These are phyloP conservation scores for Narthecium ossifragum DNA, from an alignment of 106 monocot genomes.

Conservation along the genomic window DNA sequence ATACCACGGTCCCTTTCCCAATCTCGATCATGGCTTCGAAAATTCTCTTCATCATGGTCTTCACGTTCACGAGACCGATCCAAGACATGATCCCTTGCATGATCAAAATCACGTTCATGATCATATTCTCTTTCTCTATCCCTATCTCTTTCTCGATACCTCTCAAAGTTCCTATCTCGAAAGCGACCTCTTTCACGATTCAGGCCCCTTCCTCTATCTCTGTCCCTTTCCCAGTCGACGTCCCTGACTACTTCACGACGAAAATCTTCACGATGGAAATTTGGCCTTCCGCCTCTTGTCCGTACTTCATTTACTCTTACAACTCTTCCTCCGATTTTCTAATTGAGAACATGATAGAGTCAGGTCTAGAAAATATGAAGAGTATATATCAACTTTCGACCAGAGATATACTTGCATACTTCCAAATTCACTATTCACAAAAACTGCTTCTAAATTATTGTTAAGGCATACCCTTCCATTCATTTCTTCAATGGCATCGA, in stretches of 20 bases:
- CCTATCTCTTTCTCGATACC: slow-evolving; percentile 42
- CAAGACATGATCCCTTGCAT: slow-evolving; percentile 29
- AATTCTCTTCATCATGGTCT: slow-evolving; percentile 31
- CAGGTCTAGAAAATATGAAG: no score
- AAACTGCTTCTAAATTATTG: background rate
- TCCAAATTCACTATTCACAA: background rate
- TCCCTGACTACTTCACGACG: slow-evolving; percentile 46
- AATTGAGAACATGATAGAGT: slow-evolving; percentile 15
- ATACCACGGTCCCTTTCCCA: slow-evolving; percentile 47
- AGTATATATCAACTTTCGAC: background rate
- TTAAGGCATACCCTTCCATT: slow-evolving; percentile 59
- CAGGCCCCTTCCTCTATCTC: slow-evolving; percentile 48
- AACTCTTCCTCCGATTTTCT: slow-evolving; percentile 78
- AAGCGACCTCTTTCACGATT: slow-evolving; percentile 46
- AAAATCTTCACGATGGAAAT: slow-evolving; percentile 55
- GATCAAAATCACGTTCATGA: slow-evolving; percentile 37
- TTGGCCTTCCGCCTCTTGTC: slow-evolving; percentile 58
- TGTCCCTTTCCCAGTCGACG: slow-evolving; percentile 43
- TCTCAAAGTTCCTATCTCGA: slow-evolving; percentile 45
- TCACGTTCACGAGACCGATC: slow-evolving; percentile 42
- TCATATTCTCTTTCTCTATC: slow-evolving; percentile 52
- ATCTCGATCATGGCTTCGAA: slow-evolving; percentile 26
- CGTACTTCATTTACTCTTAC: slow-evolving; percentile 82
- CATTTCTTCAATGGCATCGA: slow-evolving; percentile 82
- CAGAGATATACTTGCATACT: background rate